phyloP scores from a whole-genome alignment of 2,329 filamentous ascomycete species.

The Fusarium globosum region DNA sequence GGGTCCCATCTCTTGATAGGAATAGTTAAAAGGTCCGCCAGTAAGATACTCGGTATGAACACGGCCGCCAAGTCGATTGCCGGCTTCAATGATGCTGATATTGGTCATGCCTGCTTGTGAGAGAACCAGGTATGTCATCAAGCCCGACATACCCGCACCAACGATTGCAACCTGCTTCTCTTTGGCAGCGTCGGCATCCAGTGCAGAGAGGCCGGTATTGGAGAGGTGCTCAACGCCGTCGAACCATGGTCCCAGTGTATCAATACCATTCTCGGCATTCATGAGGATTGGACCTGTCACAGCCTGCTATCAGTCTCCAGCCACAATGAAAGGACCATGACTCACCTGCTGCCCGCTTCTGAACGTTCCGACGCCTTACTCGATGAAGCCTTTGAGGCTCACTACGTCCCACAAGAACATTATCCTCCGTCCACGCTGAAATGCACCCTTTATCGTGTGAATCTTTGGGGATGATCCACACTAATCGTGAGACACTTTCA shows the following conservation, averaged over 20 bases:
- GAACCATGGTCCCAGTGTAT: neutral
- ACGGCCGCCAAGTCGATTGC: neutral
- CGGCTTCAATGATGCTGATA: constrained; percentile 8
- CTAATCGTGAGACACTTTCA: neutral
- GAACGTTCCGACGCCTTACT: neutral
- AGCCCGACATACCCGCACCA: neutral
- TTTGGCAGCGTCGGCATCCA: neutral
- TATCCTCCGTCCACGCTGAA: neutral
- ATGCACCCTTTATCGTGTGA: neutral
- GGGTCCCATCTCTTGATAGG: constrained; percentile 21
- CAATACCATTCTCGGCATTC: neutral
- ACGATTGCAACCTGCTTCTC: constrained; percentile 1
- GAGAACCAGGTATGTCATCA: constrained; percentile 9
- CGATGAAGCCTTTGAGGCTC: neutral
- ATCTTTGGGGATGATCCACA: neutral
- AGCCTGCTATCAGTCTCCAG: accelerated
- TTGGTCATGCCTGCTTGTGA: constrained; percentile 19
- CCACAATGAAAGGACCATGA: accelerated
- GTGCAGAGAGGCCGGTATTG: neutral
- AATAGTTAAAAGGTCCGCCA: constrained; percentile 6
- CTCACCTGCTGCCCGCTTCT: neutral
- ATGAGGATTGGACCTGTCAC: neutral
- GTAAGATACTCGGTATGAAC: constrained; percentile 9
- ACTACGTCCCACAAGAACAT: neutral
- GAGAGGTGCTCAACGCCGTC: neutral